Evolutionary conservation across 225 moss, liverwort and hornwort species (phyloP).

Genomic region (Asterella californica): DNA sequence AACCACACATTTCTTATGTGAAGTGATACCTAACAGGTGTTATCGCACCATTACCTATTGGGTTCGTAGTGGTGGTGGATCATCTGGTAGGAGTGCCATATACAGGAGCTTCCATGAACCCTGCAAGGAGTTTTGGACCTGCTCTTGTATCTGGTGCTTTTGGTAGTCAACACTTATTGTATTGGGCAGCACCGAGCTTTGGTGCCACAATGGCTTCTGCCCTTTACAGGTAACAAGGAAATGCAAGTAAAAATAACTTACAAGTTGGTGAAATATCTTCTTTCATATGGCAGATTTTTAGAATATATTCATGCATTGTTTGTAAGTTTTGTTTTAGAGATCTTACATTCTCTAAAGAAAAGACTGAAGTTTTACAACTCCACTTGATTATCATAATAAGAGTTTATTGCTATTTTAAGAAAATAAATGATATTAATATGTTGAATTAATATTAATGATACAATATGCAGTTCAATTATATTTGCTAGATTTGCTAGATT

Average conservation of each 20-base stretch:
- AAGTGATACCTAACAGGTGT: slow-evolving; percentile 52
- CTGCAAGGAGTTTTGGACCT: slow-evolving; percentile 97
- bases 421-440: too few species aligned
- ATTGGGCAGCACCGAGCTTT: slow-evolving; percentile 91
- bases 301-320: not conserved
- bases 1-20: not conserved
- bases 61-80: slow-evolving; percentile 86
- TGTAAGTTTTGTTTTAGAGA: not conserved
- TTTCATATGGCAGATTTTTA: too few species aligned
- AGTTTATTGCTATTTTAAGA: too few species aligned
- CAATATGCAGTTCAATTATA: too few species aligned
- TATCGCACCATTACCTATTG: slow-evolving; percentile 93
- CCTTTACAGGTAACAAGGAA: slow-evolving; percentile 58
- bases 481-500: too few species aligned
- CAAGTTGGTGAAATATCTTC: not conserved
- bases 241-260: not conserved
- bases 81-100: slow-evolving; percentile 92
- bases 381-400: too few species aligned
- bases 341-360: not conserved
- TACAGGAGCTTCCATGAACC: slow-evolving; percentile 99
- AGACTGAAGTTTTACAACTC: not conserved
- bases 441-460: too few species aligned
- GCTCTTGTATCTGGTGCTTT: slow-evolving; percentile 86
- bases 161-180: slow-evolving; percentile 75
- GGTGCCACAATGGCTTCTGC: slow-evolving; percentile 81